These are phyloP conservation scores for Pholiota microspora DNA, from an alignment of 768 basidiomycete species.

Conservation along the genomic window DNA sequence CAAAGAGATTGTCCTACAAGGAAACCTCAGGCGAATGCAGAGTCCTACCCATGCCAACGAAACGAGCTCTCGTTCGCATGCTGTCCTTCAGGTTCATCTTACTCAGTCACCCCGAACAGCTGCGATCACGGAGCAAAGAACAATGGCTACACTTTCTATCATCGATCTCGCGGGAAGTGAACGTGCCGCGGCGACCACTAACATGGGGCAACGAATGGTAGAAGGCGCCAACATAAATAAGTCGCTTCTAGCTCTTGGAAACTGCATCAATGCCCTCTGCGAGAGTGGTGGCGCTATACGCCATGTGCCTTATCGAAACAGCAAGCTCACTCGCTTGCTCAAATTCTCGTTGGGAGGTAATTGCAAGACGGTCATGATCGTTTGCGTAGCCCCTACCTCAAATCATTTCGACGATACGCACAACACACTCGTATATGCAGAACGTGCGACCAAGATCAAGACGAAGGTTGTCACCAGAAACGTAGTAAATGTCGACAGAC, in stretches of 20 bases:
- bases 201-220: slow-evolving; percentile 98
- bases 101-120: slow-evolving; percentile 85
- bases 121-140: slow-evolving; percentile 76
- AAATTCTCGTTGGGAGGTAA: slow-evolving; percentile 98
- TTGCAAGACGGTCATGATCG: slow-evolving; percentile 99
- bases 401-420: slow-evolving; percentile 98
- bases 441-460: slow-evolving; percentile 97
- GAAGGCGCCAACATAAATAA: slow-evolving; percentile 99
- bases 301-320: slow-evolving; percentile 96
- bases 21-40: slow-evolving; percentile 86
- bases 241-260: slow-evolving; percentile 93
- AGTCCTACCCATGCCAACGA: slow-evolving; percentile 96
- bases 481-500: slow-evolving; percentile 90
- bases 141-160: slow-evolving; percentile 91
- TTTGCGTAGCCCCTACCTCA: slow-evolving; percentile 94
- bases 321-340: slow-evolving; percentile 94
- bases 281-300: slow-evolving; percentile 85
- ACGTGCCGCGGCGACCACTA: slow-evolving; percentile 91
- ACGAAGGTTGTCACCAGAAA: slow-evolving; percentile 96
- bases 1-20: slow-evolving; percentile 87
- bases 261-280: slow-evolving; percentile 98
- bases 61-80: slow-evolving; percentile 95
- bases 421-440: slow-evolving; percentile 96
- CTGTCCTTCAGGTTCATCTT: slow-evolving; percentile 94
- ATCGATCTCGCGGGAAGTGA: slow-evolving; percentile 98